Base-by-base conservation (phyloP, 352 stramenopile species). In the Phytophthora sp. region DNA sequence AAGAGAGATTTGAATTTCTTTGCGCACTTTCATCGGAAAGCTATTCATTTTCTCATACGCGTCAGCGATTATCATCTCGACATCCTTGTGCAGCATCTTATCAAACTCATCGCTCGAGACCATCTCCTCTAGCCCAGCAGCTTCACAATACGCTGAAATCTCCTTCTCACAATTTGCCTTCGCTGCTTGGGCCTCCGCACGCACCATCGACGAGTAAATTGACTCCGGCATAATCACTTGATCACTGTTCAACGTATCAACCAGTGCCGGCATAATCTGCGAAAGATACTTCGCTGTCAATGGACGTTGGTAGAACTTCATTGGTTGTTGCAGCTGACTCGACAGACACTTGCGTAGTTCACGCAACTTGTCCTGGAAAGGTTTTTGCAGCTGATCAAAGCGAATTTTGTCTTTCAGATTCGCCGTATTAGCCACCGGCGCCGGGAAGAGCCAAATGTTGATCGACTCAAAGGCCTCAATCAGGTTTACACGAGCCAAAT, bases 221-320 rank as follows among this genome's bases (percentile, higher is more conserved):
- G 88, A 94, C 66, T 94, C 88, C 1, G 88, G 88, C 88, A 96
- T 93, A 55, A 96, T 96, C 8, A 96, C 77, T 63, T 90, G 71
- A 57, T 96, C 87, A 23, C 87, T 91, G 63, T 96, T 94, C n/a
- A 96, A 55, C 7, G 83, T 91, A 49, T 94, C 83, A 3, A 91
- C 80, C 13, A 93, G 47, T 18, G 73, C 74, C 26, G 84, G 88
- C 77, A 96, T 91, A 68, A 96, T 82, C 67, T 91, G 74, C 5
- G 80, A 78, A 27, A 96, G 67, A 45, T 91, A 76, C 21, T 80
- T 82, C 0, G 82, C 88, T 2, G 88, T 94, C 26, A 96, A 60
- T 4, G 81, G 83, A 26, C 89, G 81, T 1, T 82, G 67, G 55
- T 91, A 89, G 57, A 96, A 96, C 23, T 66, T 74, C 77, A 92